phyloP scores from a whole-genome alignment of 1,284 basidiomycete genomes.

The Ustilago curta region DNA sequence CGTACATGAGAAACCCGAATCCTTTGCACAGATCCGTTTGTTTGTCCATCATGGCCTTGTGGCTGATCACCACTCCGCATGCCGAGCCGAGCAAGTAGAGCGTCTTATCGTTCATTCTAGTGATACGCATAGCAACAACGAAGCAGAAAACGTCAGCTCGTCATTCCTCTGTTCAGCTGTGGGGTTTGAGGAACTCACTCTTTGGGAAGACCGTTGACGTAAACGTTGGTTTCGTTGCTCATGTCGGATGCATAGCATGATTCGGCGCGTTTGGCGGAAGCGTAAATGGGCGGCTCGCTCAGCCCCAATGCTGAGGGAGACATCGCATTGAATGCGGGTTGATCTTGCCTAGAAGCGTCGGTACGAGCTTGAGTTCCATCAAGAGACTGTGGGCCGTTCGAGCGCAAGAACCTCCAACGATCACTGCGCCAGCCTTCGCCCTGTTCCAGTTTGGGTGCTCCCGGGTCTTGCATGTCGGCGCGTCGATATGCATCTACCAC shows the following conservation, averaged over 20 bases:
- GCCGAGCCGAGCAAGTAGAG: constrained; percentile 52
- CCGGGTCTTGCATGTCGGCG: background rate
- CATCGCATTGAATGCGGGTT: background rate
- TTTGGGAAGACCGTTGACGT: constrained; percentile 56
- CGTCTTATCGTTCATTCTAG: constrained; percentile 55
- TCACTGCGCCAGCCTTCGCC: constrained; percentile 15
- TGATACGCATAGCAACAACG: background rate
- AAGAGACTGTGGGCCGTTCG: background rate
- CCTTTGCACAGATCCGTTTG: constrained; percentile 63
- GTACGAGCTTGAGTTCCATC: background rate
- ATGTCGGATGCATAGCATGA: constrained; percentile 8
- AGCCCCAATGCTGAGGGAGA: background rate
- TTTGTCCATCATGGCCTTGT: constrained; percentile 63
- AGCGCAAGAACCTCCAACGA: constrained; percentile 19
- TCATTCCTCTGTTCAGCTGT: background rate
- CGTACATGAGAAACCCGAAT: constrained; percentile 63
- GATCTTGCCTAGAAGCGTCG: background rate
- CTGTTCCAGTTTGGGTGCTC: constrained; percentile 20
- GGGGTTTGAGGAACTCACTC: constrained; percentile 40
- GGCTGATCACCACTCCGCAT: constrained; percentile 61
- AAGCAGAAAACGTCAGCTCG: background rate
- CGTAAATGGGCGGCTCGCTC: background rate
- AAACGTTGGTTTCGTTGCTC: constrained; percentile 54
- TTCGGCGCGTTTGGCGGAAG: constrained; percentile 7
- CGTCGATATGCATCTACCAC: constrained; percentile 28